Conservation (phyloP, 495 filamentous ascomycete genomes). For the Delitschia confertaspora region DNA sequence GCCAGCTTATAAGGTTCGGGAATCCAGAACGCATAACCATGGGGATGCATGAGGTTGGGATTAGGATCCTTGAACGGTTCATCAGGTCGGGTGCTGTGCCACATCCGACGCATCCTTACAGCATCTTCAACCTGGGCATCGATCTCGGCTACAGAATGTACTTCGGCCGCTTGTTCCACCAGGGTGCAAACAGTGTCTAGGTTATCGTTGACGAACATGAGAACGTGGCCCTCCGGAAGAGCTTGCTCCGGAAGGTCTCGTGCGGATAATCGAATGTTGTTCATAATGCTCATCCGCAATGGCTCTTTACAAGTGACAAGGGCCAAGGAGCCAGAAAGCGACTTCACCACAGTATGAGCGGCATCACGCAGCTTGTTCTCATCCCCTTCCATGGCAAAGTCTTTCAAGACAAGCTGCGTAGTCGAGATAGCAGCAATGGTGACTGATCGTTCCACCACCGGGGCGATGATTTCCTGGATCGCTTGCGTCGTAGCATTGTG, state of each 20-base stretch:
- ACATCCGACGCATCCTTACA: slow-evolving; percentile 62
- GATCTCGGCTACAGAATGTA: slow-evolving; percentile 85
- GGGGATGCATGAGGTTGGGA: too few relatives aligned
- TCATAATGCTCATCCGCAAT: slow-evolving; percentile 86
- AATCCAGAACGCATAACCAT: slow-evolving; percentile 78
- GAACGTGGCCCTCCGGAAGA: slow-evolving; percentile 74
- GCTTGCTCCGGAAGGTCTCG: slow-evolving; percentile 60
- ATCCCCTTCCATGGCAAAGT: slow-evolving; percentile 88
- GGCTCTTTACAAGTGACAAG: slow-evolving; percentile 98
- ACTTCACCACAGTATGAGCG: slow-evolving; percentile 84
- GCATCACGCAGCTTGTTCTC: slow-evolving; percentile 75
- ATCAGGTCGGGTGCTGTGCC: slow-evolving; percentile 58
- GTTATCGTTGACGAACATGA: slow-evolving; percentile 98
- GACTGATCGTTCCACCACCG: slow-evolving; percentile 92
- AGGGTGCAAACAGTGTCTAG: slow-evolving; percentile 83
- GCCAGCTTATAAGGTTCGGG: slow-evolving; percentile 80
- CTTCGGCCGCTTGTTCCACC: slow-evolving; percentile 89
- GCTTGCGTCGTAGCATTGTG: slow-evolving; percentile 74
- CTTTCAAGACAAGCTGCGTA: slow-evolving; percentile 84
- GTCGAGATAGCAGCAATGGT: slow-evolving; percentile 96
- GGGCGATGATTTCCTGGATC: slow-evolving; percentile 88
- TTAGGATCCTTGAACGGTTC: slow-evolving; percentile 74
- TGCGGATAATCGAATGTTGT: slow-evolving; percentile 79
- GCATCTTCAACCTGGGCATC: slow-evolving; percentile 78
- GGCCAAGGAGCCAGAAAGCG: slow-evolving; percentile 84